phyloP scores from a whole-genome alignment of 768 basidiomycete genomes.

The Panus rudis region DNA sequence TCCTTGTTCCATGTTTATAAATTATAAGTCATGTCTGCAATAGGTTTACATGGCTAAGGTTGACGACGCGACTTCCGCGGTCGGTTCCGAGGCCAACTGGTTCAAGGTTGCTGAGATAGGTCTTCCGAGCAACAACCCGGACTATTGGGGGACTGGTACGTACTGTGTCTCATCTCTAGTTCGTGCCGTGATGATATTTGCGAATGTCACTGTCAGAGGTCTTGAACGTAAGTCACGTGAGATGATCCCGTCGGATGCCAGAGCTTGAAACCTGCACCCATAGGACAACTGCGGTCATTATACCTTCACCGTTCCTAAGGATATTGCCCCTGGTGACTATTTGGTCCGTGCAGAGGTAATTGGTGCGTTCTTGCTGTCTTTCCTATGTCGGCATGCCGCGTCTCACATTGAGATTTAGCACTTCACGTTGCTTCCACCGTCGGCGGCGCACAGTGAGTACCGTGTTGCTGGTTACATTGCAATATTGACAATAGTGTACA shows the following conservation, averaged over 20 bases:
- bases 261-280: no score
- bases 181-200: neutral
- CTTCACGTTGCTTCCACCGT: constrained; percentile 44
- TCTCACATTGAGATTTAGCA: constrained; percentile 18
- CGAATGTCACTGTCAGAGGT: constrained; percentile 19
- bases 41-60: constrained; percentile 45
- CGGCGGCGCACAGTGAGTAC: constrained; percentile 33
- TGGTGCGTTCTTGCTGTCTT: constrained; percentile 25
- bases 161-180: neutral
- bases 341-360: constrained; percentile 45
- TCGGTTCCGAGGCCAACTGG: constrained; percentile 36
- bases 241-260: no score
- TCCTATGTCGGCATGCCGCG: neutral
- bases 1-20: neutral
- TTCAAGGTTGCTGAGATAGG: constrained; percentile 48
- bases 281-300: constrained; percentile 49
- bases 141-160: constrained; percentile 35
- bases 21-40: neutral
- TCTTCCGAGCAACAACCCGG: constrained; percentile 40
- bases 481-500: constrained; percentile 3
- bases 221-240: constrained; percentile 23
- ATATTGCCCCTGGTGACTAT: constrained; percentile 38
- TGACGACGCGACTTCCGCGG: constrained; percentile 36
- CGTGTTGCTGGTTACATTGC: neutral
- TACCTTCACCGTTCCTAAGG: constrained; percentile 38